Evolutionary conservation across 257 asterid genomes (phyloP), one percentile per base, ranked within the genome.

Genomic region (Dorcoceras hygrometricum): DNA sequence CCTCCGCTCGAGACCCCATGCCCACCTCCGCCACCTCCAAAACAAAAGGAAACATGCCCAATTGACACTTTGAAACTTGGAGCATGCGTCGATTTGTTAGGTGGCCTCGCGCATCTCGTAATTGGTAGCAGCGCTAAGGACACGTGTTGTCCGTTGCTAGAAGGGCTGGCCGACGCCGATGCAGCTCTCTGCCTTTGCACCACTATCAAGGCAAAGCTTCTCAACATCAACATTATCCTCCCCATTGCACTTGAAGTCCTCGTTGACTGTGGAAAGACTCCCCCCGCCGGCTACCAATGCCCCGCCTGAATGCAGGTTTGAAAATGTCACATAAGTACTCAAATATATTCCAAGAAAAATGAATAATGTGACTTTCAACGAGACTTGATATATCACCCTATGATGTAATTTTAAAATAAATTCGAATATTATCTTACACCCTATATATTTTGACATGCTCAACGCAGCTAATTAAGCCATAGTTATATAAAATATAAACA

Each of bases 121-220:
- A 69, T 86, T 0, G 96, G 96, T 6, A 58, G 71, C 46, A 76
- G 80, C 58, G 77, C 82, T 0, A 84, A 86, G 68, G 80, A 73
- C 5, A 34, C 77, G 0, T 88, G 93, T 12, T 82, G 87, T 34
- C 84, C 87, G 8, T 67, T 82, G 36, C 67, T 82, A 2, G 31
- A 71, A 4, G 84, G 84, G 67, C 63, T 82, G 20, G 75, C 29
- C 20, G 87, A 29, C 46, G 59, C 79, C 72, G 87, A 82, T 26
- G 87, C 93, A 0, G 95, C 90, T 8, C 4, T 86, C 3, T 88
- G 95, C 69, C 90, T 88, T 3, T 88, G 95, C 81, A 86, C 95
- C 36, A 73, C 90, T 67, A 79, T 88, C 22, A 86, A 77, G 60
- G 84, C 81, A 48, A 80, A 86, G 77, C 82, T 88, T 71, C 82